Base-by-base conservation (phyloP, 179 eudicot species). In the Patellifolia procumbens region DNA sequence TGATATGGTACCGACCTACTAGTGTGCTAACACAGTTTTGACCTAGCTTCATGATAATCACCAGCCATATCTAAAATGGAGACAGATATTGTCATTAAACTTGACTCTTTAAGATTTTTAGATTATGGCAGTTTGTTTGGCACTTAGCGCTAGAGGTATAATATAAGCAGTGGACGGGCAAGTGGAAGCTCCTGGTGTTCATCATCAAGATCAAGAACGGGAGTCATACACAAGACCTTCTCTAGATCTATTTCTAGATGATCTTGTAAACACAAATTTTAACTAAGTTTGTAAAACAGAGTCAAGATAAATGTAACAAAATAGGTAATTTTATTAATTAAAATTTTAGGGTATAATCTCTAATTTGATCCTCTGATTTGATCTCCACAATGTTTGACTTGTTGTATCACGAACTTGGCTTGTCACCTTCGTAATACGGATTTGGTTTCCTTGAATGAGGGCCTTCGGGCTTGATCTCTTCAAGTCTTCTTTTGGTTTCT, bases 1-100 rank as follows among this genome's bases (percentile, higher is more conserved):
- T 70, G 37, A 77, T 35, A 12, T 28, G 46, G 80, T 77, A 77
- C 35, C 60, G 20, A 4, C 70, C 74, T 46, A 76, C 68, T 60
- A 58, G 79, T 29, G 17, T 64, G 34, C 53, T 37, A 24, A 68
- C 51, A 55, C 58, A 46, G 45, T 60, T 31, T n/a, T 20, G 80
- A 69, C 37, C 28, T 10, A 58, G 66, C 46, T 32, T 77, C 74
- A 45, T 46, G 37, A 61, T 43, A 45, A 45, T 32, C 37, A 48
- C 7, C 74, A 3, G 68, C 48, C 31, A 69, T 46, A n/a, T 46
- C 31, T 7, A 59, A 66, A 72, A 69, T 34, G 51, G 80, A 59
- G 49, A 49, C 29, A 5, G 73, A 31, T 66, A 48, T 75, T 28
- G 53, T 22, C 74, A 20, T 13, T 19, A 15, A 59, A 69, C 68